Conservation (phyloP, 495 filamentous ascomycete species). For the Trichoderma reesei region DNA sequence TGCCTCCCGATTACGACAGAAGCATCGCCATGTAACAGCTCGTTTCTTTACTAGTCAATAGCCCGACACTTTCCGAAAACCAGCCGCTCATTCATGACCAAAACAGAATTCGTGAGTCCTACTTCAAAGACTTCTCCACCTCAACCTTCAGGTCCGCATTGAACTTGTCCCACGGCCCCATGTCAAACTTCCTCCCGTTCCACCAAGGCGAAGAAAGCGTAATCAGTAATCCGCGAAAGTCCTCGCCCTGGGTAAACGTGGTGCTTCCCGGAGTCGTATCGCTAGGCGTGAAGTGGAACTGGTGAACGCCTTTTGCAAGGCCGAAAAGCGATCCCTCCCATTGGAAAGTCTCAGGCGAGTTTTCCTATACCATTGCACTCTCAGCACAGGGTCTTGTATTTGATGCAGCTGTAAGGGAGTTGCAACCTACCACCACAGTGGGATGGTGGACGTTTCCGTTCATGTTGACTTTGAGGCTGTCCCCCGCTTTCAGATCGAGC, state of each 20-base stretch:
- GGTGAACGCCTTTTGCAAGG: background rate
- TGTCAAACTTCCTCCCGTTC: background rate
- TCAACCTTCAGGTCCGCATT: background rate
- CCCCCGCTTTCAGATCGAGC: background rate
- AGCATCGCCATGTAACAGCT: no score
- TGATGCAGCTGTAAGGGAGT: background rate
- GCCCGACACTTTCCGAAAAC: background rate
- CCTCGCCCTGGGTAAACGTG: background rate
- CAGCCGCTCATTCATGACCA: background rate
- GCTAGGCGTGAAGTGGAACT: background rate
- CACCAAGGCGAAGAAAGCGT: slow-evolving; percentile 2
- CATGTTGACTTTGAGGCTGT: slow-evolving; percentile 1
- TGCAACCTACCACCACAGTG: background rate
- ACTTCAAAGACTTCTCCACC: background rate
- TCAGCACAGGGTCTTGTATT: background rate
- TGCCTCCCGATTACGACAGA: no score
- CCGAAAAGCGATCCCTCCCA: background rate
- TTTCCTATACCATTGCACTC: background rate
- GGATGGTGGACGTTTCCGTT: background rate
- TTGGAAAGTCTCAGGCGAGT: background rate
- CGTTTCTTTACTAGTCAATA: background rate
- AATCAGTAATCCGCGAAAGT: background rate
- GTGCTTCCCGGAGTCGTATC: background rate
- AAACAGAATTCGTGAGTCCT: background rate
- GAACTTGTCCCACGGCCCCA: background rate